These are phyloP conservation scores for Kodamaea fukazawae DNA, from an alignment of 805 yeast species.

Conservation along the genomic window DNA sequence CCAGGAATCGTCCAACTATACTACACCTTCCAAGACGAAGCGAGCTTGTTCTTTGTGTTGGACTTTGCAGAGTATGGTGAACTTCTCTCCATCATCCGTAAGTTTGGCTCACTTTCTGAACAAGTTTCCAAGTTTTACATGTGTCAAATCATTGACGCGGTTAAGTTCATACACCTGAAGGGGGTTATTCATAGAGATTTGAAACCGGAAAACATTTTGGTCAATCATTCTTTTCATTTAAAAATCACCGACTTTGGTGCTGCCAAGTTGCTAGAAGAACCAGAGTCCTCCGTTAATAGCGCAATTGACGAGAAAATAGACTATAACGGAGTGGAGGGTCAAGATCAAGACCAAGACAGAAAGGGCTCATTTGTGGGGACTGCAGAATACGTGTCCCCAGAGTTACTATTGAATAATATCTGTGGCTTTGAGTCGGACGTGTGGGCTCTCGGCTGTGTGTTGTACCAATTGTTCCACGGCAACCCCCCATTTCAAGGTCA, in stretches of 20 bases:
- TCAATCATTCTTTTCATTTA: conserved; percentile 80
- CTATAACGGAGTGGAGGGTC: conserved; percentile 21
- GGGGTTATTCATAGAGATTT: conserved; percentile 93
- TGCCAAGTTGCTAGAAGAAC: conserved; percentile 63
- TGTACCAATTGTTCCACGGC: conserved; percentile 81
- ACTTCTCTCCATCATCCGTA: conserved; percentile 71
- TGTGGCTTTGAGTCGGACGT: conserved; percentile 83
- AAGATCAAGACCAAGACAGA: conserved; percentile 30
- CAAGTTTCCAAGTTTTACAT: conserved; percentile 75
- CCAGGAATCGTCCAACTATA: conserved; percentile 92
- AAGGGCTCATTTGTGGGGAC: conserved; percentile 88
- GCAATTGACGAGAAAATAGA: conserved; percentile 26
- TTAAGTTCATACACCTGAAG: conserved; percentile 80
- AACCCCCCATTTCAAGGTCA: conserved; percentile 85
- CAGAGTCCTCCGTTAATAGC: neutral
- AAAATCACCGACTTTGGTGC: conserved; percentile 98
- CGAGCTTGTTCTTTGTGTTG: conserved; percentile 82
- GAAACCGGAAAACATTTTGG: conserved; percentile 88
- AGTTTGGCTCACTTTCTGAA: conserved; percentile 75
- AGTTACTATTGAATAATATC: conserved; percentile 68
- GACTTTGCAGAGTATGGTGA: conserved; percentile 98
- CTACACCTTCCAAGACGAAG: conserved; percentile 92
- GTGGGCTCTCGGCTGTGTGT: conserved; percentile 94
- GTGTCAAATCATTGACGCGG: conserved; percentile 85
- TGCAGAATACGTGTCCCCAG: conserved; percentile 96